Evolutionary conservation across 345 rosid species (phyloP), one percentile per base, ranked within the genome.

Genomic region (Sonneratia caseolaris): DNA sequence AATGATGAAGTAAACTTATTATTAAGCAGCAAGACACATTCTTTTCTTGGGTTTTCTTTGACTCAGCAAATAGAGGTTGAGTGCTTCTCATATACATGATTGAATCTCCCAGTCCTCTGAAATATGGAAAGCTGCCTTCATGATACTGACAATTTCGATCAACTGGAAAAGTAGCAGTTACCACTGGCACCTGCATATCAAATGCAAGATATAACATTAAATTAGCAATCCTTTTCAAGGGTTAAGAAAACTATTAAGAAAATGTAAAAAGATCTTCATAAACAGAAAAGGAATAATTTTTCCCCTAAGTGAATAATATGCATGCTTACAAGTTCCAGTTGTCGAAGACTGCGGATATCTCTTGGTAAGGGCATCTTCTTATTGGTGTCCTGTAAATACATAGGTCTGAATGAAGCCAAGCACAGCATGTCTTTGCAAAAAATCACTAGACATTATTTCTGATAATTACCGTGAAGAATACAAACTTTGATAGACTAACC

Each of bases 101-200:
- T 5, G 96, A 84, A 70, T 94, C 97, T 71, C 85, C 91, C 79
- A 94, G 84, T 76, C 98, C 95, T 69, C 73, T 83, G 86, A 87
- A 94, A 77, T 72, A 80, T 12, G 97, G 98, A 83, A 94, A 94
- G 38, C 95, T 87, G 78, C 93, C 97, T 82, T 86, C 90, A 70
- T 12, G 72, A 78, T 94, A 94, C 72, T 84, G 85, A 80, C 97
- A 94, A 79, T 83, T 83, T 62, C 81, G 86, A 59, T 94, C 93
- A 78, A 94, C 84, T 61, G 93, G 88, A 77, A 91, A 75, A 69
- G 82, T 81, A 71, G 98, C 98, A 64, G 98, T 94, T 70, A 88
- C 89, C 57, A 91, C 98, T 77, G 98, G 98, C 45, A 94, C 97
- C 98, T 94, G 83, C 12, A 42, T 22, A 70, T 21, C 65, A 37